Base-by-base conservation (phyloP, 2,329 filamentous ascomycete genomes). In the Leptographium radiaticola region DNA sequence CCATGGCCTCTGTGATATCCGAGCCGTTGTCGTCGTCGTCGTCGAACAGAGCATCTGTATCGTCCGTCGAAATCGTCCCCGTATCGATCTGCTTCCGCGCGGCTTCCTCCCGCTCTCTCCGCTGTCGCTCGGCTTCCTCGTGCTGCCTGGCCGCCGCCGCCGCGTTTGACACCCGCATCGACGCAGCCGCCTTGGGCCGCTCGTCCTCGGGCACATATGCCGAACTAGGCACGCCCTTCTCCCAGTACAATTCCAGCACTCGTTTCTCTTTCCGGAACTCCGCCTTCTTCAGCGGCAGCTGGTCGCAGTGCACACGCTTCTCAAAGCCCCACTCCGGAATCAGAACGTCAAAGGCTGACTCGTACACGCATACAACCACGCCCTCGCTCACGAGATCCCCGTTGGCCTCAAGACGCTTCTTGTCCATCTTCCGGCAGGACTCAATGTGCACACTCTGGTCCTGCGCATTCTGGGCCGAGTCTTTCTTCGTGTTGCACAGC, bases 371-470 rank as follows among this genome's bases (percentile, higher is more conserved):
- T 54, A 98, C 78, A 49, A 98, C 89, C 62, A 98, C 91, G 61
- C 93, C 93, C 67, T 97, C 91, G 63, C 86, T 89, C 67, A 98
- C 89, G 53, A 98, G 79, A 60, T 98, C 93, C 49, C 89, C 89
- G 59, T 91, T 89, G 61, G 83, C 79, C 62, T 94, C 87, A 66
- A 89, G 84, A 60, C 87, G 83, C 69, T 86, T 87, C 73, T 87
- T 89, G 71, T 97, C 90, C 87, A 98, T 96, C 63, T 83, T 84
- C 62, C 93, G 86, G 75, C 93, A 98, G 6, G 91, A 89, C 67
- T 97, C 93, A 59, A 98, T 96, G 71, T 98, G 93, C 50, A 98
- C 89, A 68, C 93, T 97, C 73, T 98, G 93, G 69, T 98, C 93
- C 68, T 98, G 93, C 15, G 93, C 93, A 64, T 89, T 93, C 71